phyloP scores from a whole-genome alignment of 1,139 yeast species.

The Meyerozyma sp. region DNA sequence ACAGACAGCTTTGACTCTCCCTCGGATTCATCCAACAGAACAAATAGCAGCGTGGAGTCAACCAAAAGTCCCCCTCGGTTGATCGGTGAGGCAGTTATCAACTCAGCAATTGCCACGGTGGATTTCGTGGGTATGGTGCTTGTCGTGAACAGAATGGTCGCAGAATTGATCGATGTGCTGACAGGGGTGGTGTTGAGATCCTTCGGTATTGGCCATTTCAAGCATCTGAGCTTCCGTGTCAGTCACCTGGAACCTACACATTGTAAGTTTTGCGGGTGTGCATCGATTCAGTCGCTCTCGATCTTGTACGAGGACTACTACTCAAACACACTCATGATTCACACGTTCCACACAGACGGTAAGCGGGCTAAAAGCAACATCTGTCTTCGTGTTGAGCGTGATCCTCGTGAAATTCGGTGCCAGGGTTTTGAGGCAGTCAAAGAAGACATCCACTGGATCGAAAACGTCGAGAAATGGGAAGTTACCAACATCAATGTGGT shows the following conservation, averaged over 20 bases:
- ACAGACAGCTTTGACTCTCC: neutral
- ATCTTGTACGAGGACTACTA: constrained; percentile 64
- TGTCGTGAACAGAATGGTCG: constrained; percentile 46
- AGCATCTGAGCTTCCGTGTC: constrained; percentile 55
- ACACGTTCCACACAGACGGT: constrained; percentile 60
- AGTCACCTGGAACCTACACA: constrained; percentile 84
- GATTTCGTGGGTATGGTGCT: constrained; percentile 71
- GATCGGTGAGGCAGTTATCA: constrained; percentile 10
- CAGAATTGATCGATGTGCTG: constrained; percentile 71
- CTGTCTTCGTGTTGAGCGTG: constrained; percentile 86
- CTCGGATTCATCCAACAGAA: neutral
- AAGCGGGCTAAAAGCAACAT: constrained; percentile 75
- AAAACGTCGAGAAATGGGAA: constrained; percentile 70
- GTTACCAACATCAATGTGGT: constrained; percentile 71
- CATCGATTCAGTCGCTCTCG: constrained; percentile 67
- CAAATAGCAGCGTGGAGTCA: neutral
- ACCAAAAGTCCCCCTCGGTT: neutral
- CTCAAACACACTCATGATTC: constrained; percentile 57
- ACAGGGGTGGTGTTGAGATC: constrained; percentile 61
- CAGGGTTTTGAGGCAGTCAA: constrained; percentile 72
- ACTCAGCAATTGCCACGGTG: constrained; percentile 37
- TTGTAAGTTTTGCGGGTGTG: constrained; percentile 89
- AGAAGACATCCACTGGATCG: constrained; percentile 66
- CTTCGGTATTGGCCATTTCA: constrained; percentile 58
- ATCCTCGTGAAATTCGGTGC: constrained; percentile 85